A percentile compares a stretch with the other conserved stretches of the same genome.
Conservation (phyloP, 768 basidiomycete species). For the Rhizopogon salebrosus region DNA sequence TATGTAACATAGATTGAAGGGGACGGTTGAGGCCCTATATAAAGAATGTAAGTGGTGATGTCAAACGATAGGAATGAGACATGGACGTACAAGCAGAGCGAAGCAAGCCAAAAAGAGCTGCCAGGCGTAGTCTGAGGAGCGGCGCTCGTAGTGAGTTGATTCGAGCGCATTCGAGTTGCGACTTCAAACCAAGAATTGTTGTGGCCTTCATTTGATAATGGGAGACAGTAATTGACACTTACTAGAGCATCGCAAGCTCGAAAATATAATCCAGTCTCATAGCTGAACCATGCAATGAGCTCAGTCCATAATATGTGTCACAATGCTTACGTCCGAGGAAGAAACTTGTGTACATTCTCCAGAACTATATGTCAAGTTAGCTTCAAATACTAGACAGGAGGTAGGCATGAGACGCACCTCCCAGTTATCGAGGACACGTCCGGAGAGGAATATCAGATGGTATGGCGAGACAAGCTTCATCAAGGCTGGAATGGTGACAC, state of each 20-base stretch:
- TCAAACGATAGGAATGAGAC: background rate
- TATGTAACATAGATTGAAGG: conserved; percentile 49
- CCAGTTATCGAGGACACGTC: conserved; percentile 38
- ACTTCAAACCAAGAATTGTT: conserved; percentile 31
- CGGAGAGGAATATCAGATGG: conserved; percentile 47
- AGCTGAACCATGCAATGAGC: conserved; percentile 14
- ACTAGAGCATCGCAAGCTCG: conserved; percentile 41
- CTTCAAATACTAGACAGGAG: background rate
- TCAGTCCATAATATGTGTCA: background rate
- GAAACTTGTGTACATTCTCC: conserved; percentile 71
- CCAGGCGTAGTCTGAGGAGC: conserved; percentile 75
- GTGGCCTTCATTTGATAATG: background rate
- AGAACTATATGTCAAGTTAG: conserved; percentile 42
- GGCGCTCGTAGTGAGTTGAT: conserved; percentile 45
- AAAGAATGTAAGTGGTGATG: background rate
- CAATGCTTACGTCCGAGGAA: conserved; percentile 56
- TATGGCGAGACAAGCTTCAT: conserved; percentile 49
- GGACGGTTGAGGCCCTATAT: conserved; percentile 54
- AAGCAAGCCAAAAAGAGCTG: conserved; percentile 54
- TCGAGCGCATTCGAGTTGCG: conserved; percentile 66
- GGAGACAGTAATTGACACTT: conserved; percentile 6
- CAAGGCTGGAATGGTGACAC: conserved; percentile 53
- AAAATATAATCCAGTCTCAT: conserved; percentile 32
- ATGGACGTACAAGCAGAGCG: conserved; percentile 53
- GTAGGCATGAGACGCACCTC: conserved; percentile 40